Evolutionary conservation across 495 filamentous ascomycete species (phyloP).

Genomic region (Neurospora sp.): DNA sequence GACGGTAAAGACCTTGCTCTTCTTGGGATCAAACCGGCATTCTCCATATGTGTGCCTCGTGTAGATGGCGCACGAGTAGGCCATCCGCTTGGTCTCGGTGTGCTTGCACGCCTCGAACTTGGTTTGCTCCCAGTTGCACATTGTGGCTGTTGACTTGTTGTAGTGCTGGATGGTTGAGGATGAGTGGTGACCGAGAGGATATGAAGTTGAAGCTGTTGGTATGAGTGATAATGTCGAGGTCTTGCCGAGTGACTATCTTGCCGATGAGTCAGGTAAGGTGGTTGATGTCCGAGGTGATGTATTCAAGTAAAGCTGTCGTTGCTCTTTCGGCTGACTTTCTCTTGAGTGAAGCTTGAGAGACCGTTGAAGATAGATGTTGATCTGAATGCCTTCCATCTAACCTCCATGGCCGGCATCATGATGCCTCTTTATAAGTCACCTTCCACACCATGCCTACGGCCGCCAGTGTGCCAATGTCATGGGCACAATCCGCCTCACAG

Average conservation of each 20-base stretch:
- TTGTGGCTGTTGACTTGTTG: not conserved
- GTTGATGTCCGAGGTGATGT: not conserved
- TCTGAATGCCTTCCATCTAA: not conserved
- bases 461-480: not conserved
- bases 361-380: not conserved
- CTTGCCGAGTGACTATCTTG: not conserved
- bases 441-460: not conserved
- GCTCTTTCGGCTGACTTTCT: not conserved
- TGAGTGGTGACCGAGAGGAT: not conserved
- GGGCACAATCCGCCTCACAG: not conserved
- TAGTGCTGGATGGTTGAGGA: not conserved
- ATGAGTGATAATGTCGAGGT: not conserved
- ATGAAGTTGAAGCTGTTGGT: not conserved
- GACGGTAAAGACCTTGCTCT: slow-evolving; percentile 6
- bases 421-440: not conserved
- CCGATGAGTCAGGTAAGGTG: not conserved
- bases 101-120: slow-evolving; percentile 8
- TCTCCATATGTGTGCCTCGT: slow-evolving; percentile 11
- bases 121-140: slow-evolving; percentile 16
- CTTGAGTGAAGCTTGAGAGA: not conserved
- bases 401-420: not conserved
- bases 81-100: slow-evolving; percentile 3
- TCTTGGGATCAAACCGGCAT: slow-evolving; percentile 6
- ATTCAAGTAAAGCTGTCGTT: not conserved
- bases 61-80: slow-evolving; percentile 14